Base-by-base conservation (phyloP, 1,284 basidiomycete genomes). In the Paramarasmius palmivorus region DNA sequence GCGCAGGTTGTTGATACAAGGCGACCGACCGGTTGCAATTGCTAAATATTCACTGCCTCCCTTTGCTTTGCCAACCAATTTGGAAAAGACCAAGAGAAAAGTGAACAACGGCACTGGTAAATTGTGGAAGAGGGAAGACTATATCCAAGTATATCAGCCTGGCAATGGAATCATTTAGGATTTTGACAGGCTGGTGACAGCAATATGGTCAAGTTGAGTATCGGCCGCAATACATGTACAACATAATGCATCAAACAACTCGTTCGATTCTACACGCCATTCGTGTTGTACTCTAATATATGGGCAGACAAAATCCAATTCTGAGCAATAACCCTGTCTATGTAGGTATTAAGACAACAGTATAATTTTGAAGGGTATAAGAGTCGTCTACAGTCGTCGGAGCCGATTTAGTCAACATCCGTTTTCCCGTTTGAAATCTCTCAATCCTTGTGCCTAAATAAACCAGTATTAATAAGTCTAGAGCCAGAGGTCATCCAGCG, bases 171-270 rank as follows among this genome's bases (percentile, higher is more conserved):
- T 25, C n/a, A 29, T 25, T 26, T 46, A 32, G n/a, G 44, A 17
- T 46, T 46, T 26, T 19, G 29, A 32, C 29, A 46, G 44, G 34
- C 17, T 20, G 36, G 22, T 46, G 45, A 53, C 44, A 53, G 25
- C 37, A 50, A 50, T 49, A 49, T 37, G 29, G 29, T 32, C 29
- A 32, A 32, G 29, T 32, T 32, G 29, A 32, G 29, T 6, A 32
- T 32, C 7, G 29, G 6, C 12, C n/a, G n/a, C 20, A 40, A 17
- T 40, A 29, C 23, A 46, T 46, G 23, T 29, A n/a, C n/a, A 25
- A 46, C 25, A 26, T 17, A 46, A 46, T 46, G 29, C 29, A 32
- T 32, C 29, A 12, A 6, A 12, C 29, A 6, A 6, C 7, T 6
- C 7, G 4, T 22, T 46, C 42, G 23, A 17, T 46, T 22, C 26